Percentiles rank a stretch among this genome's conserved stretches.
Conservation (phyloP, 805 yeast species). For the Saccharomycopsis fibuligera region DNA sequence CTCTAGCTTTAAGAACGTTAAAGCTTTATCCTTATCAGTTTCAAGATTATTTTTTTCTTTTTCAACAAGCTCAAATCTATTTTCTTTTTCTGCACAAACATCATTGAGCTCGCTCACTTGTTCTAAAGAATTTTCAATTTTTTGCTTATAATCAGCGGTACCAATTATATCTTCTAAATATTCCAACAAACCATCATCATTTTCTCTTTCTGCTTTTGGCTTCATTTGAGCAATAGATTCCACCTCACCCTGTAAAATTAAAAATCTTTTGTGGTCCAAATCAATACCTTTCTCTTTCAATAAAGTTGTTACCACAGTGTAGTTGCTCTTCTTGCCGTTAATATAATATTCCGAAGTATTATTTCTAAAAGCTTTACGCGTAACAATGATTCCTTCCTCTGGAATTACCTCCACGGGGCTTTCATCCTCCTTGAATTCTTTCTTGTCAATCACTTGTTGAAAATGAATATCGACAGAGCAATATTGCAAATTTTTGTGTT, state of each 20-base stretch:
- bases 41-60: constrained; percentile 66
- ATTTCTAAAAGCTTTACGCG: constrained; percentile 73
- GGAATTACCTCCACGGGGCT: constrained; percentile 37
- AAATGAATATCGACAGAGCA: constrained; percentile 93
- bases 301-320: constrained; percentile 69
- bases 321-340: constrained; percentile 62
- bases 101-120: constrained; percentile 74
- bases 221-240: constrained; percentile 99
- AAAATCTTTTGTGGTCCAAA: constrained; percentile 87
- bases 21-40: constrained; percentile 57
- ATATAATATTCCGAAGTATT: constrained; percentile 75
- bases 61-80: constrained; percentile 69
- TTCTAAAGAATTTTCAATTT: constrained; percentile 58
- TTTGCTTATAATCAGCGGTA: constrained; percentile 72
- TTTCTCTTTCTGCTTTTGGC: constrained; percentile 87
- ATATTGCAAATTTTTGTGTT: constrained; percentile 53
- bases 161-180: constrained; percentile 96
- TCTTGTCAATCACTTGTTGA: constrained; percentile 61
- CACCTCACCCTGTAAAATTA: constrained; percentile 96
- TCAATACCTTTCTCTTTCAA: constrained; percentile 83
- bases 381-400: constrained; percentile 54
- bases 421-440: constrained; percentile 33
- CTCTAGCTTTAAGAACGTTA: constrained; percentile 58
- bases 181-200: constrained; percentile 90
- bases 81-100: constrained; percentile 72